These are phyloP conservation scores for Fusarium incarnatum DNA, from an alignment of 2,329 filamentous ascomycete genomes.

Conservation along the genomic window DNA sequence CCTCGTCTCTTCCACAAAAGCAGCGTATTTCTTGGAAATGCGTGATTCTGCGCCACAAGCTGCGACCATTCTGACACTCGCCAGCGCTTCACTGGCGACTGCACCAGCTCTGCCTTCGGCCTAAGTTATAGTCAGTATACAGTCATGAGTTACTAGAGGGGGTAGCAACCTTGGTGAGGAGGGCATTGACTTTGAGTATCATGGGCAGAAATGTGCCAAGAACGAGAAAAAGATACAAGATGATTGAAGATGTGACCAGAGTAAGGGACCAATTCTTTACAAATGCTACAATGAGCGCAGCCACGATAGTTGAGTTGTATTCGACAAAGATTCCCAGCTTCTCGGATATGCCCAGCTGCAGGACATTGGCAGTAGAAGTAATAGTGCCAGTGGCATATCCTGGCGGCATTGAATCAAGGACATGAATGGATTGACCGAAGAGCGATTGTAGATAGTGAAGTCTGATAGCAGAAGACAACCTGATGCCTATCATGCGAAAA, in stretches of 20 bases:
- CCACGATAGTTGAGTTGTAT: constrained; percentile 63
- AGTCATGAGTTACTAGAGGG: no score
- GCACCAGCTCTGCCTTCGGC: constrained; percentile 68
- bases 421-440: constrained; percentile 73
- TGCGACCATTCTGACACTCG: constrained; percentile 70
- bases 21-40: constrained; percentile 64
- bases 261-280: constrained; percentile 69
- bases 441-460: constrained; percentile 73
- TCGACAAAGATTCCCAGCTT: constrained; percentile 71
- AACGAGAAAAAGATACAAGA: constrained; percentile 66
- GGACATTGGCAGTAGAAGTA: constrained; percentile 70
- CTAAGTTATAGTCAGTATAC: constrained; percentile 35
- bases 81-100: constrained; percentile 71
- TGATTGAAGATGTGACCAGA: constrained; percentile 66
- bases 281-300: constrained; percentile 67
- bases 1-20: constrained; percentile 66
- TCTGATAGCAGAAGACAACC: constrained; percentile 70
- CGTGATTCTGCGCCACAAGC: constrained; percentile 71
- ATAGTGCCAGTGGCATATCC: constrained; percentile 73
- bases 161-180: constrained; percentile 54
- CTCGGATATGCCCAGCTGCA: constrained; percentile 74
- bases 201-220: constrained; percentile 64
- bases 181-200: constrained; percentile 64
- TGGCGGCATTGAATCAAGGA: constrained; percentile 73
- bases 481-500: constrained; percentile 71